Evolutionary conservation across 495 filamentous ascomycete species (phyloP).

Genomic region (Xylaria telfairii): DNA sequence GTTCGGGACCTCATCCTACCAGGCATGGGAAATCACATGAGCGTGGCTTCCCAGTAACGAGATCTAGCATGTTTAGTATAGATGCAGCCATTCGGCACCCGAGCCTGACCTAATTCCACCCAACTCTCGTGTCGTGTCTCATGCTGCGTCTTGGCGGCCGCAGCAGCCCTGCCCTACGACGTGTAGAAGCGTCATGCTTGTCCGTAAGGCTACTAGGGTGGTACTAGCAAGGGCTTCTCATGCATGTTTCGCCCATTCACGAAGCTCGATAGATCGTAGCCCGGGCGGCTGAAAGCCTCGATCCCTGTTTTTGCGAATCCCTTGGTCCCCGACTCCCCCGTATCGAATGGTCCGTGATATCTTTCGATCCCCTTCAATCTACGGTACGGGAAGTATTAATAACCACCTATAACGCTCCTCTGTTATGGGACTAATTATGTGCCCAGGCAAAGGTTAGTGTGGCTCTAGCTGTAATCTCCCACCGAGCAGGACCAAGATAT

Average conservation of each 20-base stretch:
- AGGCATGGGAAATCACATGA: neutral
- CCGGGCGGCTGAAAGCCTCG: neutral
- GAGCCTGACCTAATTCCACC: neutral
- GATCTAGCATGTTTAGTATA: neutral
- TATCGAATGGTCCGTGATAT: neutral
- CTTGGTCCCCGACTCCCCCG: neutral
- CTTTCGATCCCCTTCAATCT: neutral
- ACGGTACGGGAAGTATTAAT: neutral
- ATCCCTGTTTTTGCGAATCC: neutral
- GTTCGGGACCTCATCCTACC: neutral
- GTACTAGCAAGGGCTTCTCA: neutral
- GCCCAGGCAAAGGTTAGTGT: neutral
- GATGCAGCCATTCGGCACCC: neutral
- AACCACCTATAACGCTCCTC: neutral
- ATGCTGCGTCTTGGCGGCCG: neutral
- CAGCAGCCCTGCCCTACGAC: neutral
- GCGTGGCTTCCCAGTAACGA: neutral
- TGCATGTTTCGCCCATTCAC: neutral
- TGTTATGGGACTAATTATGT: neutral
- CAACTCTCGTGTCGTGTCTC: no score
- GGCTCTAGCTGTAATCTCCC: neutral
- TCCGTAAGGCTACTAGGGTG: slow-evolving; percentile 17
- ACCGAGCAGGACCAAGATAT: neutral
- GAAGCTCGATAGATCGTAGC: neutral
- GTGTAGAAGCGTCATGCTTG: slow-evolving; percentile 4